Evolutionary conservation across 1,284 basidiomycete genomes (phyloP), one percentile per base, ranked within the genome.

Genomic region (Malassezia vespertilionis): DNA sequence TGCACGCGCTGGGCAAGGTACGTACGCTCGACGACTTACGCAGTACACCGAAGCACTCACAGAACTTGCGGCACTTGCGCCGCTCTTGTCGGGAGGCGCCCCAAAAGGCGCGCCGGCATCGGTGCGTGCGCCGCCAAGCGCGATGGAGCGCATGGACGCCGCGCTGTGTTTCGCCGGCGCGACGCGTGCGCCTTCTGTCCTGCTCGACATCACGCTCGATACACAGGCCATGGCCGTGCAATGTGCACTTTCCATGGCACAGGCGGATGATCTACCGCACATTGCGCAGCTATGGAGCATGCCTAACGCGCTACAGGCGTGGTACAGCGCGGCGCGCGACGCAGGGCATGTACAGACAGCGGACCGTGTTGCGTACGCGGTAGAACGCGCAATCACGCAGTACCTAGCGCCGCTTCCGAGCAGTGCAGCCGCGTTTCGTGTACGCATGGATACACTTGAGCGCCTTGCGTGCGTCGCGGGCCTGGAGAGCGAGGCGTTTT

Each of bases 401-500:
- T 40, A 44, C 22, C 32, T 53, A 21, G 55, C 57, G 20, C 40
- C 52, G 18, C 51, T 46, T 28, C 45, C 52, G 11, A 30, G 44
- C n/a, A 44, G 49, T 40, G 44, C 28, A 24, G 46, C 44, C 21
- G 47, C 53, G 5, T 40, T 53, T 14, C 30, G 44, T 0, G 12
- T 59, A 8, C 47, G 57, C 7, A 44, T 54, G 9, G 28, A 53
- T 1, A 53, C 58, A 30, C 34, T 63, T 23, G 36, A 51, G 7
- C 17, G 57, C 36, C 56, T 65, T 10, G 41, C 54, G 2, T 46
- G 38, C 31, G 57, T 54, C 2, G 47, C 55, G 15, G 52, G 53
- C 17, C 39, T 65, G 22, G 59, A 65, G 17, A 36, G 52, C 2
- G 40, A 40, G 11, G 61, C 61, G 15, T 57, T 60, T 34, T 63